phyloP scores from a whole-genome alignment of 208 protist species.

The Phytomonas serpens region DNA sequence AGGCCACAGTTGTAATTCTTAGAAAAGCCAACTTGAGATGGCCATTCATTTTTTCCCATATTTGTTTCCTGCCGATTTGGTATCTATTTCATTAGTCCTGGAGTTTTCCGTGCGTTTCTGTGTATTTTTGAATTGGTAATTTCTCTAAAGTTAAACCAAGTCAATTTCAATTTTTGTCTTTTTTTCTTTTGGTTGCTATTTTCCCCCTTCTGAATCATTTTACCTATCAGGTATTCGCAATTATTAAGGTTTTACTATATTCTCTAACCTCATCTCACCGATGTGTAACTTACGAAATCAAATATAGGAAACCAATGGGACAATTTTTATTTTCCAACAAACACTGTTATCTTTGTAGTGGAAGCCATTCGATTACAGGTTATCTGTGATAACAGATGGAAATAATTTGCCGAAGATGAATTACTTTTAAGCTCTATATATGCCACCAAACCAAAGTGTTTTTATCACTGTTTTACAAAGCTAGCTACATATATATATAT shows the following conservation, averaged over 20 bases:
- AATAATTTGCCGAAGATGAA: conserved; percentile 1
- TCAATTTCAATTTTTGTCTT: conserved; percentile 6
- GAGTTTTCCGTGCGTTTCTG: not conserved
- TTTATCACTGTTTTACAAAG: not conserved
- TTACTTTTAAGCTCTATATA: conserved; percentile 2
- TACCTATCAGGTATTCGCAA: conserved; percentile 2
- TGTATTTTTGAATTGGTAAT: not conserved
- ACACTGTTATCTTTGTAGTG: conserved; percentile 5
- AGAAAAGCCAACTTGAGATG: not conserved
- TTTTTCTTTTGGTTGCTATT: conserved; percentile 11
- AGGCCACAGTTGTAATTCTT: not conserved
- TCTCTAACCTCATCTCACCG: conserved; percentile 1
- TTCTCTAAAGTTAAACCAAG: not conserved
- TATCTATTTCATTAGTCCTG: not conserved
- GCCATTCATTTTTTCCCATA: not conserved
- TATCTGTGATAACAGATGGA: not conserved
- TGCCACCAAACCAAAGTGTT: not conserved
- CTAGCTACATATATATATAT: conserved; percentile 1
- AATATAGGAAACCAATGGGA: not conserved
- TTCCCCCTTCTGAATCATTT: conserved; percentile 11
- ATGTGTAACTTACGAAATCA: not conserved
- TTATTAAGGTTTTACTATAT: not conserved
- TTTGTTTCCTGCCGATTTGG: not conserved
- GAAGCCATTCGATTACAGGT: not conserved
- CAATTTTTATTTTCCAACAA: not conserved